Evolutionary conservation across 1,139 yeast genomes (phyloP), one percentile per base, ranked within the genome.

Genomic region (Suhomyces coccinellae): DNA sequence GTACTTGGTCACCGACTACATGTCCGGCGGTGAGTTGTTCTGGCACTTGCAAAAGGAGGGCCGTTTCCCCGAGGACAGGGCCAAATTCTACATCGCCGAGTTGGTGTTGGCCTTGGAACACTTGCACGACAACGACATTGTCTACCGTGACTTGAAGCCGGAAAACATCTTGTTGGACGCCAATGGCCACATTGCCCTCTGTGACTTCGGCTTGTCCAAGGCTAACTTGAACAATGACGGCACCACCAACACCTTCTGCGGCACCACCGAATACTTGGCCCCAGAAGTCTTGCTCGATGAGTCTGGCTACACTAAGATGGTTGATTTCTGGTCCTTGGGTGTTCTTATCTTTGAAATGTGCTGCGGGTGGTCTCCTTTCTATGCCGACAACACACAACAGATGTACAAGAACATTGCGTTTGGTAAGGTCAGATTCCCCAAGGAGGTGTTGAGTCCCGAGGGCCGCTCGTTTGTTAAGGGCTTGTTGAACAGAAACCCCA

Each of bases 281-380:
- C 95, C 95, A 2, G 95, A 86, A 62, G 85, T 86, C 13, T 70
- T 86, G 50, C 69, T 86, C 42, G 93, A 86, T 65, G 98, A 93
- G 65, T 73, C 85, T 31, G 95, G 95, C 28, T 86, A 86, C 64
- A 85, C 93, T 30, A 85, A 85, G 60, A 85, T 85, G 93, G 93
- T 86, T 57, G 95, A 86, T 65, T 86, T 85, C 56, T 86, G 95
- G 95, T 84, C 91, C 2, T 68, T 86, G 47, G 95, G 95, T 50
- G 93, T 86, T 8, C 71, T 86, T 48, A 85, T 86, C 37, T 86
- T 86, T 63, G 95, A 86, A 66, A 85, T 86, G 93, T 85, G 97
- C 66, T 93, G 98, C 69, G 99, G 99, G 35, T 93, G 98, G 98
- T 87, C 96, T n/a, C 99, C 99, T 44, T 93, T 93, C 65, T 91